Evolutionary conservation across 2,329 filamentous ascomycete genomes (phyloP).

Genomic region (Coniochaeta ligniaria): DNA sequence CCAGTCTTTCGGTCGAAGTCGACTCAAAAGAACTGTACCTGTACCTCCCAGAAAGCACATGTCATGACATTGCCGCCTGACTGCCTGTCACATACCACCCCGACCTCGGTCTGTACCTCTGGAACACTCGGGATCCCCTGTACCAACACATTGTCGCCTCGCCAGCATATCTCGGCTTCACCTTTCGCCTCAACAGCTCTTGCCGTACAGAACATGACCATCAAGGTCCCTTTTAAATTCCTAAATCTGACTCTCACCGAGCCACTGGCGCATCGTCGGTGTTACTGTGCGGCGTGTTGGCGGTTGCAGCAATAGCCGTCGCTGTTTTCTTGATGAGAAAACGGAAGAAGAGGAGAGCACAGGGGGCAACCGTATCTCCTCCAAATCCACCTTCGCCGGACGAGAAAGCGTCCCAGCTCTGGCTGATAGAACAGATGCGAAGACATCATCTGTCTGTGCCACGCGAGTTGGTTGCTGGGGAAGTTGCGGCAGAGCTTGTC

Average conservation of each 20-base stretch:
- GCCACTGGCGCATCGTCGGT: slow-evolving; percentile 16
- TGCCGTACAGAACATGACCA: slow-evolving; percentile 21
- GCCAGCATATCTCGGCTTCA: slow-evolving; percentile 32
- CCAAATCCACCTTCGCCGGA: background rate
- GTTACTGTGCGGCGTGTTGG: background rate
- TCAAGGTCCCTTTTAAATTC: slow-evolving; percentile 33
- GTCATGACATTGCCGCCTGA: slow-evolving; percentile 26
- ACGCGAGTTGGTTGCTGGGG: background rate
- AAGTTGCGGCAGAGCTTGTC: background rate
- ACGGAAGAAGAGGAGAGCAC: background rate
- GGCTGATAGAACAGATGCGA: background rate
- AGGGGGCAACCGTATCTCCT: background rate
- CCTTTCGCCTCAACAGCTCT: slow-evolving; percentile 20
- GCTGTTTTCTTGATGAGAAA: background rate
- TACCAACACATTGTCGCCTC: slow-evolving; percentile 31
- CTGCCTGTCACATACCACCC: slow-evolving; percentile 29
- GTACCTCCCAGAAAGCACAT: slow-evolving; percentile 28
- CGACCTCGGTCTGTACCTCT: slow-evolving; percentile 29
- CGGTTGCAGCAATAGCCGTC: background rate
- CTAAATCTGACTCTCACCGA: slow-evolving; percentile 31
- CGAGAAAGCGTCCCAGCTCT: background rate
- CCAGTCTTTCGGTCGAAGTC: slow-evolving; percentile 9
- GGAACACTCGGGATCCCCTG: slow-evolving; percentile 24
- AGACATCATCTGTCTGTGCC: background rate
- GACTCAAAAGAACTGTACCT: slow-evolving; percentile 10